Base-by-base conservation (phyloP, 73 alveolate genomes). In the Blepharisma japonicum region DNA sequence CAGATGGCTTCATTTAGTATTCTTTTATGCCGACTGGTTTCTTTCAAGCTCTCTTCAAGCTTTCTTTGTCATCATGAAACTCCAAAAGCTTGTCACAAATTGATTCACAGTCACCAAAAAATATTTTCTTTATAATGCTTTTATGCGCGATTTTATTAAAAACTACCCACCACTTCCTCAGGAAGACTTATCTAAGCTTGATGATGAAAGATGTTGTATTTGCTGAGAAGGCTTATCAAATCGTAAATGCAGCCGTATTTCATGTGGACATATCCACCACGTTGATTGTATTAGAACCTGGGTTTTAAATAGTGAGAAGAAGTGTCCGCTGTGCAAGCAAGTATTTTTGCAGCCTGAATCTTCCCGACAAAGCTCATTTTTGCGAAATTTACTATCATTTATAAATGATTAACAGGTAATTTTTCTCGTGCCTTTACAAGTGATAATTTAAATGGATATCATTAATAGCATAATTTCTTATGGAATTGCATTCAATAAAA, bases 221-320 rank as follows among this genome's bases (percentile, higher is more conserved):
- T 61, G 74, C 5, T 61, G 74, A 39, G 74, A 61, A 8, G 14
- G 18, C 18, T 39, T 61, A 14, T 1, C 39, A n/a, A 61, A 14
- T 61, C 47, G 1, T 3, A 61, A 4, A 14, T 14, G 74, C 74
- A 14, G 74, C 23, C 14, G 23, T 14, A 61, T 61, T 18, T 2
- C 74, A 8, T 61, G 74, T 61, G 74, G 74, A 25, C 74, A 61
- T 61, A 25, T 61, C 47, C 11, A 14, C 14, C 74, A 61, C 23
- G 47, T 61, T 8, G 74, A 61, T 2, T 61, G 74, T 4, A 61
- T 61, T 20, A 14, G 47, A 9, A 61, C 14, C 47, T 61, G 74
- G 74, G 23, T 61, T n/a, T 39, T 61, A 14, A 61, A 48, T n/a
- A 5, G 23, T 61, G 74, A 61, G 14, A 61, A 39, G 46, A 61